Evolutionary conservation across 2,329 filamentous ascomycete genomes (phyloP).

Genomic region (Colletotrichum limetticola): DNA sequence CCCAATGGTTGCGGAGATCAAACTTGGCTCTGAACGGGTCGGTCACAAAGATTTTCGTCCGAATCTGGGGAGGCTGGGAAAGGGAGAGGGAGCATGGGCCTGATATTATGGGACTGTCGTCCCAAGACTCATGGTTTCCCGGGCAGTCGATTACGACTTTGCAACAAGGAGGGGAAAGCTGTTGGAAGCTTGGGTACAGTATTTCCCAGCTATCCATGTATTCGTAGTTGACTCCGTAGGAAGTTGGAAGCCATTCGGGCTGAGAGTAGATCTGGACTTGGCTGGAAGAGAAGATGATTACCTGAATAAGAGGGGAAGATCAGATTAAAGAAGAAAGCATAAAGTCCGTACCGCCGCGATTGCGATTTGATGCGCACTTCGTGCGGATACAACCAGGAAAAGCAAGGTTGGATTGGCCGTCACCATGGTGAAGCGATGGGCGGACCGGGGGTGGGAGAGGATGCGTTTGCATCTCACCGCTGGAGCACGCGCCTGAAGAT

Average conservation of each 20-base stretch:
- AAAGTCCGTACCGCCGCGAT: not conserved
- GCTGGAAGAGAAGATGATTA: not conserved
- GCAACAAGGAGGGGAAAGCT: not conserved
- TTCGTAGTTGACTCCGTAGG: no score
- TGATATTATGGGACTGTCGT: not conserved
- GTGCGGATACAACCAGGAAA: not conserved
- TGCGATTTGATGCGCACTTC: not conserved
- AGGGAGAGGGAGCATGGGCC: slow-evolving; percentile 10
- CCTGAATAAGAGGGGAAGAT: not conserved
- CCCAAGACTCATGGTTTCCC: not conserved
- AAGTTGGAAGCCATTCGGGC: no score
- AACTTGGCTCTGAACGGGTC: slow-evolving; percentile 4
- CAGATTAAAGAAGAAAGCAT: slow-evolving; percentile 5
- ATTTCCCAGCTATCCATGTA: no score
- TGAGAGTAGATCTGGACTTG: not conserved
- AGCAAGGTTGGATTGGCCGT: slow-evolving; percentile 21
- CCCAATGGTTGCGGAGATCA: slow-evolving; percentile 4
- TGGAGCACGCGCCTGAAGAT: not conserved
- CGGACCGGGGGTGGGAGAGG: not conserved
- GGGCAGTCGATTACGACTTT: not conserved
- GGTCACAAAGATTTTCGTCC: slow-evolving; percentile 8
- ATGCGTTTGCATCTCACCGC: slow-evolving; percentile 25
- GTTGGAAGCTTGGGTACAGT: not conserved
- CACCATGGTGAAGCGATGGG: slow-evolving; percentile 17
- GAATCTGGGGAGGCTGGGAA: slow-evolving; percentile 11